Evolutionary conservation across 108 stramenopile species (phyloP).

Genomic region (Nitzschia sp.): DNA sequence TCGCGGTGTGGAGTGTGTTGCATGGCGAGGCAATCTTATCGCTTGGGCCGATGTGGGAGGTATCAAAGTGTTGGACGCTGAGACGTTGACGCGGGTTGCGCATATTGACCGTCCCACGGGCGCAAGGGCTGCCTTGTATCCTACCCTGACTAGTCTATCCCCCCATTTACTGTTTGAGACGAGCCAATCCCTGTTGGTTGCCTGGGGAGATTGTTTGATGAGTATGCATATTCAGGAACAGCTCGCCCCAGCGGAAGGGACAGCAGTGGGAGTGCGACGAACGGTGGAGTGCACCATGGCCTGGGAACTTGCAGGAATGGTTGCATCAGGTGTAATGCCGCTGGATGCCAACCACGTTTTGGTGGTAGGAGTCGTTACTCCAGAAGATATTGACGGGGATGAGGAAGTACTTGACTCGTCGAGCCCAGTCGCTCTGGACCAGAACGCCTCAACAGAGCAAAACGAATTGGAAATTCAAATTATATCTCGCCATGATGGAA

Average conservation of each 20-base stretch:
- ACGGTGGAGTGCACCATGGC: constrained; percentile 75
- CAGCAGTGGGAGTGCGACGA: constrained; percentile 17
- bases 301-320: constrained; percentile 82
- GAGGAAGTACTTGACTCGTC: not conserved
- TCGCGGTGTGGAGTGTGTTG: constrained; percentile 61
- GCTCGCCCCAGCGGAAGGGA: constrained; percentile 19
- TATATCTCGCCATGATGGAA: constrained; percentile 57
- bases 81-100: constrained; percentile 69
- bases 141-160: constrained; percentile 42
- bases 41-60: constrained; percentile 83
- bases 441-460: not conserved
- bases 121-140: constrained; percentile 68
- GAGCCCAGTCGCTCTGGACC: not conserved
- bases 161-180: constrained; percentile 70
- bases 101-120: constrained; percentile 85
- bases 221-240: constrained; percentile 48
- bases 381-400: constrained; percentile 30
- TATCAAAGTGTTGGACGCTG: constrained; percentile 68
- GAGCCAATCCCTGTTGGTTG: constrained; percentile 53
- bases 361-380: constrained; percentile 66
- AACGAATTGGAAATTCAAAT: constrained; percentile 71
- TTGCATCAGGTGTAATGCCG: constrained; percentile 72
- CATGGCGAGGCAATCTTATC: constrained; percentile 73
- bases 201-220: constrained; percentile 89
- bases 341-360: constrained; percentile 68